These are phyloP conservation scores for Chaetomiaceae sp. DNA, from an alignment of 2,329 filamentous ascomycete species.

Conservation along the genomic window DNA sequence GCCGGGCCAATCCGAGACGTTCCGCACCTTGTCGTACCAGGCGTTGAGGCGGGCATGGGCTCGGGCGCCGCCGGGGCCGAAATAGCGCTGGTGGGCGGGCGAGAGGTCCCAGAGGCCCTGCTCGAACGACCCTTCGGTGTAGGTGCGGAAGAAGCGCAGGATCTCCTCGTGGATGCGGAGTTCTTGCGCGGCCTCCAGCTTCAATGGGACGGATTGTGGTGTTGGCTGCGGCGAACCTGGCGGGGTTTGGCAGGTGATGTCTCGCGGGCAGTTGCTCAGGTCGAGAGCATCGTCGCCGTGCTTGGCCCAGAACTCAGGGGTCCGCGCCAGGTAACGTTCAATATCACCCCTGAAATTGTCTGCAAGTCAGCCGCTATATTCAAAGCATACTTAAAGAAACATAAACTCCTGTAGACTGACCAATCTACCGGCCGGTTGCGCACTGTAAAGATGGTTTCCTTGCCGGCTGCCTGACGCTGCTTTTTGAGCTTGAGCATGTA, in stretches of 20 bases:
- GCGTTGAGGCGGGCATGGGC: constrained; percentile 17
- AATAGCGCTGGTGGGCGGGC: constrained; percentile 5
- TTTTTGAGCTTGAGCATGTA: constrained; percentile 24
- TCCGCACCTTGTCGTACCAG: constrained; percentile 21
- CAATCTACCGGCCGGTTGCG: constrained; percentile 26
- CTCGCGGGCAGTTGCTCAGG: constrained; percentile 12
- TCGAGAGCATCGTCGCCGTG: constrained; percentile 13
- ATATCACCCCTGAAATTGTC: constrained; percentile 22
- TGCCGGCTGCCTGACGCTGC: constrained; percentile 23
- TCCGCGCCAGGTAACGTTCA: constrained; percentile 27
- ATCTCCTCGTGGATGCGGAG: constrained; percentile 20
- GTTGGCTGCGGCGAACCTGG: constrained; percentile 8
- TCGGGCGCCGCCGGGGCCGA: constrained; percentile 12
- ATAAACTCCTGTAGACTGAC: no score
- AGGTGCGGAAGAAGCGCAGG: constrained; percentile 19
- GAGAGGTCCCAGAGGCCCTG: constrained; percentile 19
- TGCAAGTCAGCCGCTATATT: no score
- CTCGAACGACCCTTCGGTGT: constrained; percentile 22
- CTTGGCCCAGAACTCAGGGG: constrained; percentile 19
- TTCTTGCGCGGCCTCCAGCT: constrained; percentile 12
- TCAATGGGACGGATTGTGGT: constrained; percentile 3
- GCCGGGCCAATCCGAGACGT: constrained; percentile 16
- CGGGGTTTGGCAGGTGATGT: constrained; percentile 25
- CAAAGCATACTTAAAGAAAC: no score
- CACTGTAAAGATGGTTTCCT: constrained; percentile 23